Evolutionary conservation across 345 rosid species (phyloP).

Genomic region (Mallotus nudiflorus): DNA sequence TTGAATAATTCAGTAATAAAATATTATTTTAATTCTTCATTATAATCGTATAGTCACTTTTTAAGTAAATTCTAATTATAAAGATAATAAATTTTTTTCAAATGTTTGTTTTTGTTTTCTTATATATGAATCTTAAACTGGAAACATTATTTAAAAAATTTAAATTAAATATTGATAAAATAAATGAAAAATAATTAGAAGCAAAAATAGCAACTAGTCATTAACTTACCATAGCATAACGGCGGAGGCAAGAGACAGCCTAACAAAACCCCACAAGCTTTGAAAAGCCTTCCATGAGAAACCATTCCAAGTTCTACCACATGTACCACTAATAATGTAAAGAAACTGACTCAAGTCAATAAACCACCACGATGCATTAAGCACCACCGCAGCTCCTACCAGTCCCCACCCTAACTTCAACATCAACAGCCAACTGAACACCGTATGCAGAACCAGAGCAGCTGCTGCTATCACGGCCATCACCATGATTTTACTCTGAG

Average conservation of each 20-base stretch:
- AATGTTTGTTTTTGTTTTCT: too few relatives aligned
- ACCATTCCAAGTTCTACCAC: conserved; percentile 84
- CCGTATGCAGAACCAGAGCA: conserved; percentile 55
- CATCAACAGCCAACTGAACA: conserved; percentile 72
- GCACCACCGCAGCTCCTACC: conserved; percentile 66
- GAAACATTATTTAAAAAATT: too few relatives aligned
- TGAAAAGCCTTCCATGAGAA: conserved; percentile 78
- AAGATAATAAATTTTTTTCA: too few relatives aligned
- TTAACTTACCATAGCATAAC: conserved; percentile 84
- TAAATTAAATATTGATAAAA: too few relatives aligned
- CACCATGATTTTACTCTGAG: conserved; percentile 89
- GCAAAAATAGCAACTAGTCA: background rate
- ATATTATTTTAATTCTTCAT: too few relatives aligned
- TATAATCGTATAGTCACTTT: too few relatives aligned
- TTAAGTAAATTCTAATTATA: too few relatives aligned
- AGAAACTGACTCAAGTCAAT: conserved; percentile 51
- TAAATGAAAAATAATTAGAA: background rate
- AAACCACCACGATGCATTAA: conserved; percentile 73
- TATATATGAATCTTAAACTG: too few relatives aligned
- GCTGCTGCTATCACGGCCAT: conserved; percentile 70
- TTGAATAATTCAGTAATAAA: too few relatives aligned
- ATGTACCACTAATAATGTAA: conserved; percentile 66
- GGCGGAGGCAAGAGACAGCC: conserved; percentile 81
- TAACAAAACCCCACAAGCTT: conserved; percentile 66
- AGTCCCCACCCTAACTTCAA: conserved; percentile 63